Evolutionary conservation across 108 stramenopile species (phyloP).

Genomic region (Cyclotella baltica): DNA sequence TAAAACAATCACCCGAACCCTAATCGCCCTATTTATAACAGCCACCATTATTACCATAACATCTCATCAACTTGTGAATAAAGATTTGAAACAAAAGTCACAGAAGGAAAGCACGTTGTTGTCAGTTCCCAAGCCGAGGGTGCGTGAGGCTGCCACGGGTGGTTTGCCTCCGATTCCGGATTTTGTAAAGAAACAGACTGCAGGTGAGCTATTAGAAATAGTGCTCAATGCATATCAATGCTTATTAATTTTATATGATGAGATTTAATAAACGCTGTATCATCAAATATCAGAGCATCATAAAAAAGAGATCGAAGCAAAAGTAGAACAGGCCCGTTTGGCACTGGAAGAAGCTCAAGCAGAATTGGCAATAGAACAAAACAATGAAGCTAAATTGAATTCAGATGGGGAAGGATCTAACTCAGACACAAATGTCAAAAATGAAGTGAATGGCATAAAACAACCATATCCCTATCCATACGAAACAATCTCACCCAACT

Average conservation of each 20-base stretch:
- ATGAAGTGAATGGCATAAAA: not conserved
- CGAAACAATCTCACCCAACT: constrained; percentile 5
- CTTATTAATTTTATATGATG: not conserved
- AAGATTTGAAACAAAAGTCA: not conserved
- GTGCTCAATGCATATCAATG: not conserved
- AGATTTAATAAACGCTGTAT: not conserved
- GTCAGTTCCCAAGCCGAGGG: not conserved
- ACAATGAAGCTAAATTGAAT: not conserved
- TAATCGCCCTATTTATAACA: not conserved
- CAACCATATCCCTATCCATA: constrained; percentile 9
- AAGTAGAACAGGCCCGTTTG: not conserved
- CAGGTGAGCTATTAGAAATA: not conserved
- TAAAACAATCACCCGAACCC: not conserved
- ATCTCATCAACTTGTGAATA: not conserved
- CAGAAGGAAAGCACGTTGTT: not conserved
- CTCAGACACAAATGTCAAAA: not conserved
- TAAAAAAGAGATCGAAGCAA: not conserved
- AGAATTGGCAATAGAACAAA: not conserved
- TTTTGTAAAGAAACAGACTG: constrained; percentile 9
- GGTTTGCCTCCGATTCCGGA: constrained; percentile 12
- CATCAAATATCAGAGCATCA: constrained; percentile 8
- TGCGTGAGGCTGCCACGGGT: constrained; percentile 11
- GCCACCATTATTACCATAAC: not conserved
- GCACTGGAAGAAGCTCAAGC: not conserved
- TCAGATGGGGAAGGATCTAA: not conserved